These are phyloP conservation scores for Lasiodiplodia hormozganensis DNA, from an alignment of 2,329 filamentous ascomycete species.

Conservation along the genomic window DNA sequence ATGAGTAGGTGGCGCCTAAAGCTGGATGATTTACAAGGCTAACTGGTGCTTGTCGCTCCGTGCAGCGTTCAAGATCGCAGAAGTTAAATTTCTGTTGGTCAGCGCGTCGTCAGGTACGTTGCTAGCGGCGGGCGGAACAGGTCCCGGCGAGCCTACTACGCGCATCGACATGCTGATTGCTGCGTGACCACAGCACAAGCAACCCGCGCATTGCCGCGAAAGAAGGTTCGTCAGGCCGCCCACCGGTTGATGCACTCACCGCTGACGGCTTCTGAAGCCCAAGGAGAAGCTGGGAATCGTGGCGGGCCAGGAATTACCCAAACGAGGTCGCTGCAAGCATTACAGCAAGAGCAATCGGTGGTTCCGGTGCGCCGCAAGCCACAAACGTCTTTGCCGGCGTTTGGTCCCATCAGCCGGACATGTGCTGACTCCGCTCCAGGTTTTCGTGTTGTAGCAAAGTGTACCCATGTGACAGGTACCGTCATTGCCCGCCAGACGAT, in stretches of 20 bases:
- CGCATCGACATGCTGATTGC: conserved; percentile 23
- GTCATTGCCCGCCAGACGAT: conserved; percentile 17
- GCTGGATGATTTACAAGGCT: neutral
- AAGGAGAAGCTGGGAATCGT: conserved; percentile 61
- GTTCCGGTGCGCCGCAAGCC: conserved; percentile 54
- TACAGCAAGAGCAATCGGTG: conserved; percentile 63
- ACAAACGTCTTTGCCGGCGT: conserved; percentile 2
- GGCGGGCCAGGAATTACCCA: conserved; percentile 61
- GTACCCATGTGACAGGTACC: conserved; percentile 62
- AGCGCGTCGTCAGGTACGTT: conserved; percentile 55
- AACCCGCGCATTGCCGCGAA: conserved; percentile 30
- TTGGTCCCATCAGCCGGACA: conserved; percentile 12
- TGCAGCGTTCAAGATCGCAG: conserved; percentile 73
- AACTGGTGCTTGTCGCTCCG: conserved; percentile 13
- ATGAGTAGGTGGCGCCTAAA: conserved; percentile 62
- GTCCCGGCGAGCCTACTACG: conserved; percentile 24
- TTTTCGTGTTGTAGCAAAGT: conserved; percentile 65
- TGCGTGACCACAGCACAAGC: conserved; percentile 31
- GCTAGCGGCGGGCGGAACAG: conserved; percentile 13
- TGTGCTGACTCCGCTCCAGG: conserved; percentile 39
- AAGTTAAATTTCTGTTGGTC: conserved; percentile 78
- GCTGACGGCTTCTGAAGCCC: conserved; percentile 15
- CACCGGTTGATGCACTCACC: neutral
- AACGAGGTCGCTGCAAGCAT: conserved; percentile 60
- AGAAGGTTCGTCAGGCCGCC: conserved; percentile 28